phyloP scores from a whole-genome alignment of 345 rosid genomes.

The Eutrema japonicum region DNA sequence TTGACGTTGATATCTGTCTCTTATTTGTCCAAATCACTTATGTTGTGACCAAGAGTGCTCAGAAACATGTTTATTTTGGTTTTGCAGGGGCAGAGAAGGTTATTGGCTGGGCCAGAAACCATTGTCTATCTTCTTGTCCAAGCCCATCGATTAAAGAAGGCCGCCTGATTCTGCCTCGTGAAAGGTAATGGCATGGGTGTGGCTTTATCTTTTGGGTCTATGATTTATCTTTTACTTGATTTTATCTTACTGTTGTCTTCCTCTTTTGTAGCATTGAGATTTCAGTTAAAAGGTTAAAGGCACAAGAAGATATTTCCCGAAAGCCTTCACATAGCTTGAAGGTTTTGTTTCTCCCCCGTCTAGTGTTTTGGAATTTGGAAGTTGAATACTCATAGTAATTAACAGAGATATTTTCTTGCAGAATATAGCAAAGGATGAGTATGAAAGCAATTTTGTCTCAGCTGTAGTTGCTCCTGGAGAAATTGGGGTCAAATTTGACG shows the following conservation, averaged over 20 bases:
- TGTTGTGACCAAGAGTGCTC: slow-evolving; percentile 31
- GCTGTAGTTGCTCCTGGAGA: slow-evolving; percentile 95
- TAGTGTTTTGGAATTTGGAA: slow-evolving; percentile 17
- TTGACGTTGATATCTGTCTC: slow-evolving; percentile 17
- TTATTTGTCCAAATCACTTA: slow-evolving; percentile 3
- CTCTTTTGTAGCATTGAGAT: slow-evolving; percentile 76
- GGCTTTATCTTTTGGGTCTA: slow-evolving; percentile 1
- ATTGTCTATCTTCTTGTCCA: slow-evolving; percentile 68
- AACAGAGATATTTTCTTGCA: slow-evolving; percentile 46
- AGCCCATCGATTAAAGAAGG: slow-evolving; percentile 72
- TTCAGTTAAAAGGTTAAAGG: slow-evolving; percentile 78
- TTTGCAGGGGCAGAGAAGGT: slow-evolving; percentile 87
- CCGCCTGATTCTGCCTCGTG: slow-evolving; percentile 71
- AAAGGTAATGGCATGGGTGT: slow-evolving; percentile 59
- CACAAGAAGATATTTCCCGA: slow-evolving; percentile 65
- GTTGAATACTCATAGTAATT: neutral
- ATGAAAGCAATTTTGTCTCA: slow-evolving; percentile 83
- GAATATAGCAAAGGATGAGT: slow-evolving; percentile 92
- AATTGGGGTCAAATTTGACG: slow-evolving; percentile 90
- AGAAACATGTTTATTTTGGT: slow-evolving; percentile 24
- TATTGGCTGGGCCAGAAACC: slow-evolving; percentile 98
- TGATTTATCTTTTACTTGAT: neutral
- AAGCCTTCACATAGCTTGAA: slow-evolving; percentile 79
- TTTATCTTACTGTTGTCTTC: slow-evolving; percentile 43
- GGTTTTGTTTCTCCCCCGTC: slow-evolving; percentile 50